These are phyloP conservation scores for Pneumocystis jirovecii DNA, from an alignment of 1,139 yeast species.

Conservation along the genomic window DNA sequence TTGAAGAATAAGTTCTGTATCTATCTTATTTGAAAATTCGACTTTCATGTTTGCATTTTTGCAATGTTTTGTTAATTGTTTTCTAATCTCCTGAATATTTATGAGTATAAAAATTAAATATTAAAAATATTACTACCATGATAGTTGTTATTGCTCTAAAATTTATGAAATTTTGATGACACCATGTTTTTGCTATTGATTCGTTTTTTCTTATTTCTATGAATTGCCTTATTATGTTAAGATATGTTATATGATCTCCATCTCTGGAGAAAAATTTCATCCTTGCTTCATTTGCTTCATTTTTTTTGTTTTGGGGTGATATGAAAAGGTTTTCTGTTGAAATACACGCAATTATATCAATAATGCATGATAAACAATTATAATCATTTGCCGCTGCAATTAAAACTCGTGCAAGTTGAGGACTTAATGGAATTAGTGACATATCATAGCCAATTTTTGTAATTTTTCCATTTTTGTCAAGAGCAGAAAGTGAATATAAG, in stretches of 20 bases:
- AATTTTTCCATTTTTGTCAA: constrained; percentile 59
- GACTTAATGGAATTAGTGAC: constrained; percentile 81
- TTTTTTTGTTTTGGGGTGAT: constrained; percentile 70
- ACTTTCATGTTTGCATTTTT: constrained; percentile 23
- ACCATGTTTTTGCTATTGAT: constrained; percentile 57
- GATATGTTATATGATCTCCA: constrained; percentile 42
- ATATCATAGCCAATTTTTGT: constrained; percentile 66
- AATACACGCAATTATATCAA: constrained; percentile 82
- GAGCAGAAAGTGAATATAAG: constrained; percentile 62
- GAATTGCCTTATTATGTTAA: constrained; percentile 30
- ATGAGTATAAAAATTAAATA: neutral
- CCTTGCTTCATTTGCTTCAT: constrained; percentile 47
- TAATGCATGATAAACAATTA: constrained; percentile 34
- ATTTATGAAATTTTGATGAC: constrained; percentile 60
- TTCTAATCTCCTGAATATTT: constrained; percentile 38
- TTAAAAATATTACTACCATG: neutral
- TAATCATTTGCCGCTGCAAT: constrained; percentile 58
- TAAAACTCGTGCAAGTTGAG: constrained; percentile 58
- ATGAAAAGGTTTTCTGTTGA: constrained; percentile 78
- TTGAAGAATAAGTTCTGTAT: constrained; percentile 46
- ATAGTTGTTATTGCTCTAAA: constrained; percentile 50
- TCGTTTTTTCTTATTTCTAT: constrained; percentile 27
- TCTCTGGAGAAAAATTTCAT: constrained; percentile 35
- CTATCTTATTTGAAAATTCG: constrained; percentile 13
- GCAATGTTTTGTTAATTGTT: constrained; percentile 66